Percentiles rank a stretch among this genome's conserved stretches.
phyloP scores from a whole-genome alignment of 2,329 filamentous ascomycete genomes.

The Ophiosphaerella herpotricha region DNA sequence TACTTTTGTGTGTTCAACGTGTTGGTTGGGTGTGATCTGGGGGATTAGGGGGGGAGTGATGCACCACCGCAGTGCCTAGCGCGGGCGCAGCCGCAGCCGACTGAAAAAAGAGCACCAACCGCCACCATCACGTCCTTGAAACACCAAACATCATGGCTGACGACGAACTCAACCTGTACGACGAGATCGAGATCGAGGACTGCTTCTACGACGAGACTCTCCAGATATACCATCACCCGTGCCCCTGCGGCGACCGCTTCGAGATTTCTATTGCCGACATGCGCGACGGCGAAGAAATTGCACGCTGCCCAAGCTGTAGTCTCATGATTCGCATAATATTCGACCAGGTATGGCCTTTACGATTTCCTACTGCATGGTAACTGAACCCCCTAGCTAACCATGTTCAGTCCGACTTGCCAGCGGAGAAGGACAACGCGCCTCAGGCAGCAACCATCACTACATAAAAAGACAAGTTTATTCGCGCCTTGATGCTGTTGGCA shows the following conservation, averaged over 20 bases:
- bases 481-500: not conserved
- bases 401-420: constrained; percentile 38
- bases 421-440: constrained; percentile 29
- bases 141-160: constrained; percentile 33
- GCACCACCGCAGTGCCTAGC: not conserved
- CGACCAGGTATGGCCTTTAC: constrained; percentile 66
- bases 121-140: not conserved
- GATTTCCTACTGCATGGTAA: not conserved
- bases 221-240: constrained; percentile 94
- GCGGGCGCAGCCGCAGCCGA: not conserved
- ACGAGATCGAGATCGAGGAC: constrained; percentile 98
- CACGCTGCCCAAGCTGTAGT: constrained; percentile 96
- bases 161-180: constrained; percentile 72
- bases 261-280: constrained; percentile 86
- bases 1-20: not conserved
- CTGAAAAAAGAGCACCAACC: not conserved
- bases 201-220: constrained; percentile 87
- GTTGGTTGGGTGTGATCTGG: not conserved
- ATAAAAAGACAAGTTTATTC: constrained; percentile 9
- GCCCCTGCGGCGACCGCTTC: constrained; percentile 95
- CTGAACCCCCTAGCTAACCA: constrained; percentile 2
- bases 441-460: constrained; percentile 31
- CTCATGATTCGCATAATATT: constrained; percentile 96
- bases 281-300: constrained; percentile 87
- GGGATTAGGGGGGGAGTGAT: not conserved